Conservation (phyloP, 2,329 filamentous ascomycete species). For the Plectosphaerella sp. region DNA sequence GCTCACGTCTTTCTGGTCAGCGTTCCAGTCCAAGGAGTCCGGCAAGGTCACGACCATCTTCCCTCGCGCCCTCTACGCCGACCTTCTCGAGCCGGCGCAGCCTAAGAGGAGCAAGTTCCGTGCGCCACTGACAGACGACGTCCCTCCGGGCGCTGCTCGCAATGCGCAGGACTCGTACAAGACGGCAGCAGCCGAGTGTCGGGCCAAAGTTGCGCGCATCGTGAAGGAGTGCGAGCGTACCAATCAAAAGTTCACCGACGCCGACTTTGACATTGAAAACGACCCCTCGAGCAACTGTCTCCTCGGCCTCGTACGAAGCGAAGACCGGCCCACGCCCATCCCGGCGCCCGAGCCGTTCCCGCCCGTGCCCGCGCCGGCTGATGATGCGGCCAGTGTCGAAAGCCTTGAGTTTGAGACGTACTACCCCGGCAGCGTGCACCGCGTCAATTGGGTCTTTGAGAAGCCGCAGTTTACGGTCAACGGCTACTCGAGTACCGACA, state of each 20-base stretch:
- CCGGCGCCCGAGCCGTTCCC: not conserved
- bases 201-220: conserved; percentile 31
- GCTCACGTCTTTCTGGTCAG: conserved; percentile 36
- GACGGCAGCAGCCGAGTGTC: conserved; percentile 32
- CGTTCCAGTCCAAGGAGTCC: conserved; percentile 33
- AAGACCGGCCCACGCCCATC: not conserved
- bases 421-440: conserved; percentile 33
- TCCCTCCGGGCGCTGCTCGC: conserved; percentile 39
- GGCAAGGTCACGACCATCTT: conserved; percentile 41
- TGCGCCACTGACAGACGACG: conserved; percentile 1
- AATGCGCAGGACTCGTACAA: conserved; percentile 40
- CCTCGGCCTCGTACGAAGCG: conserved; percentile 19
- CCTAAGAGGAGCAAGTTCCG: conserved; percentile 13
- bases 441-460: conserved; percentile 38
- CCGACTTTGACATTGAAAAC: conserved; percentile 37
- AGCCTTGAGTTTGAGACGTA: conserved; percentile 9
- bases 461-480: conserved; percentile 33
- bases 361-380: not conserved
- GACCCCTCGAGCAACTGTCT: conserved; percentile 33
- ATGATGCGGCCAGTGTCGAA: not conserved
- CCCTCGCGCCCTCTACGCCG: conserved; percentile 32
- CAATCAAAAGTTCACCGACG: conserved; percentile 40
- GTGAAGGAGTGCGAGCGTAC: conserved; percentile 36
- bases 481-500: conserved; percentile 33
- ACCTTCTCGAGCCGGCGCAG: conserved; percentile 20